phyloP scores from a whole-genome alignment of 2,329 filamentous ascomycete species.

The Sporothrix globosa region DNA sequence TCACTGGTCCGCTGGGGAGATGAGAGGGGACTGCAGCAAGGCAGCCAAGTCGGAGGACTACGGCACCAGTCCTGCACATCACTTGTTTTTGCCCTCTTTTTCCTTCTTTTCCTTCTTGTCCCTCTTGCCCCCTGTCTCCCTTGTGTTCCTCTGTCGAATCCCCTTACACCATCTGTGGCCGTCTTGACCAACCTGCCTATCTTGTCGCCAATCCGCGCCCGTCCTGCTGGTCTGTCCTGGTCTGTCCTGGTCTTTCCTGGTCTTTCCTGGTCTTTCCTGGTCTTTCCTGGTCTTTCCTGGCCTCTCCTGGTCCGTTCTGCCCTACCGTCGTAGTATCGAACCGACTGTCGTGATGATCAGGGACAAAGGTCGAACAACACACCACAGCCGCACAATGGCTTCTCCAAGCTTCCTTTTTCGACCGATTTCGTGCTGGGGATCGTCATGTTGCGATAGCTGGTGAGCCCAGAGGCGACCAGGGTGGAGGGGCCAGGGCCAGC shows the following conservation, averaged over 20 bases:
- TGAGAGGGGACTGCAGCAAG: constrained; percentile 12
- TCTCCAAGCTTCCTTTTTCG: constrained; percentile 20
- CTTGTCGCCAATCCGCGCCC: constrained; percentile 24
- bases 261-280: neutral
- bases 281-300: neutral
- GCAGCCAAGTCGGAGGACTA: neutral
- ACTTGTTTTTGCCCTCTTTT: neutral
- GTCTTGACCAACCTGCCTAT: constrained; percentile 20
- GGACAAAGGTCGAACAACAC: neutral
- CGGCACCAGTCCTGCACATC: neutral
- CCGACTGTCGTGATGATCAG: constrained; percentile 14
- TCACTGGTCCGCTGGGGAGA: constrained; percentile 25
- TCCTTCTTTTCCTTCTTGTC: neutral
- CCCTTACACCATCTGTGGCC: too few species aligned
- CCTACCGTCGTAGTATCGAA: constrained; percentile 1
- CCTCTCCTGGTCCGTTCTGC: neutral
- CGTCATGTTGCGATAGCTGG: constrained; percentile 22
- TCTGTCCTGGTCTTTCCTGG: neutral
- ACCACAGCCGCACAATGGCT: too few species aligned
- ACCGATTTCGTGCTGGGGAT: constrained; percentile 25
- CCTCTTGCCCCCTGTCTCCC: too few species aligned
- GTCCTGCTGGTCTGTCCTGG: neutral
- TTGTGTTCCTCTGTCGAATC: too few species aligned
- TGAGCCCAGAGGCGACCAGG: neutral
- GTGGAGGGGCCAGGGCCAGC: neutral